Percentiles rank a stretch among this genome's conserved stretches.
phyloP scores from a whole-genome alignment of 345 rosid species.

The Lumnitzera littorea region DNA sequence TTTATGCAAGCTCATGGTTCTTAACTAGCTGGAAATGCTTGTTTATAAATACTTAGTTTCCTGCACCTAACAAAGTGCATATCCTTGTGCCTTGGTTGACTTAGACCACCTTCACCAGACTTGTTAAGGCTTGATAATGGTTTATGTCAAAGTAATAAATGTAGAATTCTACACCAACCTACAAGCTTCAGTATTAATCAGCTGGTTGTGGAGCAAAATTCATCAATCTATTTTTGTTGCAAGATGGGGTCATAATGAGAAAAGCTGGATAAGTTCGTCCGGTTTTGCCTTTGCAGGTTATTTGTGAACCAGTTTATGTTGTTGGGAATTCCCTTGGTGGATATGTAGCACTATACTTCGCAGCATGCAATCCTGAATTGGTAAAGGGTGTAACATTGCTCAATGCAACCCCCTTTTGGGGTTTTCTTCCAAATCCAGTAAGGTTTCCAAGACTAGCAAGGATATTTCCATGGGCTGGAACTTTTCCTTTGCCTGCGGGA shows the following conservation, averaged over 20 bases:
- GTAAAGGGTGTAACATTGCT: constrained; percentile 90
- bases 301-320: constrained; percentile 82
- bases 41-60: too few relatives aligned
- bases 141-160: too few relatives aligned
- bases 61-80: too few relatives aligned
- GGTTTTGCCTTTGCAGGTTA: constrained; percentile 40
- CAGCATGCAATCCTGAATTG: constrained; percentile 73
- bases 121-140: too few relatives aligned
- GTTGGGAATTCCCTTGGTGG: constrained; percentile 98
- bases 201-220: too few relatives aligned
- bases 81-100: too few relatives aligned
- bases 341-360: constrained; percentile 72
- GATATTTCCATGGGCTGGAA: constrained; percentile 81
- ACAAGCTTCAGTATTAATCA: too few relatives aligned
- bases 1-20: neutral
- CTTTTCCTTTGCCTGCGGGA: constrained; percentile 77
- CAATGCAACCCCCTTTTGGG: constrained; percentile 99
- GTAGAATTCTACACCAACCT: too few relatives aligned
- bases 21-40: neutral
- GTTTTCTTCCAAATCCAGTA: constrained; percentile 78
- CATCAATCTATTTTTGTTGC: too few relatives aligned
- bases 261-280: too few relatives aligned
- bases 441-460: constrained; percentile 66
- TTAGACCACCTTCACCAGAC: too few relatives aligned
- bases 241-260: too few relatives aligned